These are phyloP conservation scores for Aspergillus sp. DNA, from an alignment of 2,329 filamentous ascomycete species.

Conservation along the genomic window DNA sequence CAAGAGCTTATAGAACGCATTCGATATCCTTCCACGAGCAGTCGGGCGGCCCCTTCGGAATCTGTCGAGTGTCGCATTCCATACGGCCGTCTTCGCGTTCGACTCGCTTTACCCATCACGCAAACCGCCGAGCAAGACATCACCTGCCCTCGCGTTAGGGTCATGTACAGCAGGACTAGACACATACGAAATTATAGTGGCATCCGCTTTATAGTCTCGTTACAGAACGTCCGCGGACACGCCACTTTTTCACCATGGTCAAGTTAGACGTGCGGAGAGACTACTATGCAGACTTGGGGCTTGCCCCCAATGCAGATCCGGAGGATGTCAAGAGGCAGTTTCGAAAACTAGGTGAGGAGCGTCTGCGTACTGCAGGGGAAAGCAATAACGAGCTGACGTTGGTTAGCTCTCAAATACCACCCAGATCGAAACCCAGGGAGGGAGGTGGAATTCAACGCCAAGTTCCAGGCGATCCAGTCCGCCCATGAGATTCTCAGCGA, in stretches of 20 bases:
- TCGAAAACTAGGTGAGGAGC: conserved; percentile 72
- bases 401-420: conserved; percentile 77
- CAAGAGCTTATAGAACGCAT: neutral
- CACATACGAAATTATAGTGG: conserved; percentile 19
- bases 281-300: conserved; percentile 83
- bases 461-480: conserved; percentile 84
- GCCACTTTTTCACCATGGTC: conserved; percentile 59
- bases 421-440: conserved; percentile 86
- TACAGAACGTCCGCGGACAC: conserved; percentile 3
- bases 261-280: conserved; percentile 71
- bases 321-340: conserved; percentile 86
- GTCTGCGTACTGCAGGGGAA: neutral
- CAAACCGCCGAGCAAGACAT: neutral
- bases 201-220: conserved; percentile 18
- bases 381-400: conserved; percentile 16
- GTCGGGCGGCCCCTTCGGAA: neutral
- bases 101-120: neutral
- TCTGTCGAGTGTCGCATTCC: neutral
- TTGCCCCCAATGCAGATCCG: conserved; percentile 68
- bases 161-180: conserved; percentile 27
- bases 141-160: conserved; percentile 16
- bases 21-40: neutral
- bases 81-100: neutral
- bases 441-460: conserved; percentile 76
- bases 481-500: conserved; percentile 78